A percentile compares a stretch with the other conserved stretches of the same genome.
Conservation (phyloP, 2,329 filamentous ascomycete genomes). For the Endothia cerciana region DNA sequence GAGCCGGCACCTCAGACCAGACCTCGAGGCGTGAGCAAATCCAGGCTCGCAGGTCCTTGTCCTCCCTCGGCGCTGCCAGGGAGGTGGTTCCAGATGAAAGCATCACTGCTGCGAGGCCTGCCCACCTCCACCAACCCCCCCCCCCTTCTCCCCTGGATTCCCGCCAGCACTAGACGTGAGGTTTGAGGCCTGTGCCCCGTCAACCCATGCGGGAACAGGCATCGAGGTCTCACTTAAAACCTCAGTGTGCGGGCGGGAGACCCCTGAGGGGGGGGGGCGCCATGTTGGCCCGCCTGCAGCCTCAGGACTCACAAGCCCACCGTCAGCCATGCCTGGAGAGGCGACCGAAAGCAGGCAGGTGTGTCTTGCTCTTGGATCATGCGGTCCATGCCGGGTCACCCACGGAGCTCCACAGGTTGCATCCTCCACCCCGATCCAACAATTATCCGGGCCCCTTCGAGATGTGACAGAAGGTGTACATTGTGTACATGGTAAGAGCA, state of each 20-base stretch:
- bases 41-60: too few relatives aligned
- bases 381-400: constrained; percentile 1
- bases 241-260: neutral
- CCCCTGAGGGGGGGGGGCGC: neutral
- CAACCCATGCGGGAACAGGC: constrained; percentile 6
- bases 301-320: neutral
- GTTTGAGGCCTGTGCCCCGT: constrained; percentile 1
- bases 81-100: too few relatives aligned
- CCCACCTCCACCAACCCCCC: neutral
- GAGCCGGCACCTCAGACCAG: too few relatives aligned
- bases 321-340: neutral
- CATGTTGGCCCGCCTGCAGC: neutral
- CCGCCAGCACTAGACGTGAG: constrained; percentile 1
- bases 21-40: too few relatives aligned
- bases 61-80: too few relatives aligned
- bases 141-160: neutral
- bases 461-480: neutral
- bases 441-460: neutral
- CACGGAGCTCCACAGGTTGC: constrained; percentile 2
- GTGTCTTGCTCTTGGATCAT: neutral
- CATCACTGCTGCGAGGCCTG: too few relatives aligned
- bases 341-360: constrained; percentile 1
- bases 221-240: constrained; percentile 8
- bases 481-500: too few relatives aligned
- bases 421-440: neutral